These are phyloP conservation scores for Cornus suecica DNA, from an alignment of 148 eudicot genomes.

Conservation along the genomic window DNA sequence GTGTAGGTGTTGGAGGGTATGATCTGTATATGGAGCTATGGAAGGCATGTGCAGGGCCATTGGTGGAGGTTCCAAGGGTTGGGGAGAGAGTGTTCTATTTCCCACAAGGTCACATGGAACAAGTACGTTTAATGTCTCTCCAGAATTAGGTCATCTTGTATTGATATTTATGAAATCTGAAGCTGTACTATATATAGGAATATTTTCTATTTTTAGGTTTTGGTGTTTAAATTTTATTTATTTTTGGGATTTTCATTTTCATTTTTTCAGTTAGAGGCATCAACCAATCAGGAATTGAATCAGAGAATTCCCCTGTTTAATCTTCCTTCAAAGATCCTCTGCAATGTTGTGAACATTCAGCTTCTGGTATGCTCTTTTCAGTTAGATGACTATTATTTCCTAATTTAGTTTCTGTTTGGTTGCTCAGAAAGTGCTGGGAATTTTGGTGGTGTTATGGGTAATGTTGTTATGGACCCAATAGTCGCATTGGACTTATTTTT, in stretches of 20 bases:
- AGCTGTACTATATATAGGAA: background rate
- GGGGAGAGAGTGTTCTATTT: constrained; percentile 77
- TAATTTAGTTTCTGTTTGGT: constrained; percentile 15
- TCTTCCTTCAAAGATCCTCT: constrained; percentile 65
- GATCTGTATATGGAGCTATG: constrained; percentile 71
- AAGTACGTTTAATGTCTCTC: constrained; percentile 41
- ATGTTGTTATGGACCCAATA: background rate
- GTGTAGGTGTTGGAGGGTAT: constrained; percentile 25
- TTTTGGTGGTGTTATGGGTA: background rate
- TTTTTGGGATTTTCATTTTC: constrained; percentile 5
- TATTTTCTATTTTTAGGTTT: constrained; percentile 8
- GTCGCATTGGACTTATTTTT: background rate
- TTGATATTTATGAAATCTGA: background rate
- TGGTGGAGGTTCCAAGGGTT: constrained; percentile 64
- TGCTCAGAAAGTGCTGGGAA: background rate
- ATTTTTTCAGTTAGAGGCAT: constrained; percentile 55
- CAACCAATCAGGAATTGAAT: constrained; percentile 59
- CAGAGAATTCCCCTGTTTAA: constrained; percentile 52
- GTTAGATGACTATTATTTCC: background rate
- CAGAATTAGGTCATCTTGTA: background rate
- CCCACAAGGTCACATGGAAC: constrained; percentile 96
- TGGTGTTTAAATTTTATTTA: constrained; percentile 13
- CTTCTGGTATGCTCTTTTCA: constrained; percentile 41
- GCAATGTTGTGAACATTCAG: constrained; percentile 47
- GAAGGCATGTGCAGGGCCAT: constrained; percentile 95